These are phyloP conservation scores for Mortierella antarctica DNA, from an alignment of 192 early-diverging fungal species.

Conservation along the genomic window DNA sequence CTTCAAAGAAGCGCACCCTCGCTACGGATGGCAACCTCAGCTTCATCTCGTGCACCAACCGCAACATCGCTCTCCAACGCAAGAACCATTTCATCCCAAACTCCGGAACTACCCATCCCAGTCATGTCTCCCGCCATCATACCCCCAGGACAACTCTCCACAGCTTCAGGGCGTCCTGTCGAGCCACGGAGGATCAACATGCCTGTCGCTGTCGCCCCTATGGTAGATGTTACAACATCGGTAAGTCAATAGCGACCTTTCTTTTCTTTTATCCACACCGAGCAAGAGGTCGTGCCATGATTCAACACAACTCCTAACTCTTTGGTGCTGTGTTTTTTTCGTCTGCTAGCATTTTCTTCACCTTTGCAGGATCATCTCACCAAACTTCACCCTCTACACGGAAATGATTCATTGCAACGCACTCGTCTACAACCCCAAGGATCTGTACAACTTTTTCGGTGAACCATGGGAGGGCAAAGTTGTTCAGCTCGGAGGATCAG, in stretches of 20 bases:
- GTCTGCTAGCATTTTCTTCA: slow-evolving; percentile 66
- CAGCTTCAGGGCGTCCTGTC: slow-evolving; percentile 31
- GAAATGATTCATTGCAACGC: slow-evolving; percentile 80
- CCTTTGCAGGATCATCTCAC: slow-evolving; percentile 74
- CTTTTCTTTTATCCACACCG: not conserved
- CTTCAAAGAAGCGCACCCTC: slow-evolving; percentile 6
- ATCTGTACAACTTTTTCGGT: slow-evolving; percentile 62
- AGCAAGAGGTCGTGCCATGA: not conserved
- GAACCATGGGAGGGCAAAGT: slow-evolving; percentile 58
- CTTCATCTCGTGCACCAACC: not conserved
- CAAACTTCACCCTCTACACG: slow-evolving; percentile 71
- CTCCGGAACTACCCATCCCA: not conserved
- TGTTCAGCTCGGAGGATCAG: slow-evolving; percentile 68
- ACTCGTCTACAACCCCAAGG: slow-evolving; percentile 53
- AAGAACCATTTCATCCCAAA: not conserved
- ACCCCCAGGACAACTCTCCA: not conserved
- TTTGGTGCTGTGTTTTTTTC: slow-evolving; percentile 1
- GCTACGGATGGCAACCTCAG: slow-evolving; percentile 1
- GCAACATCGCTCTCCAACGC: not conserved
- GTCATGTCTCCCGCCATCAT: not conserved
- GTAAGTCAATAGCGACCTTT: slow-evolving; percentile 30
- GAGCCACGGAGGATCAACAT: slow-evolving; percentile 29
- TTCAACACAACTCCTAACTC: not conserved
- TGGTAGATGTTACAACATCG: slow-evolving; percentile 81
- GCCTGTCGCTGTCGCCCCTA: slow-evolving; percentile 72